Base-by-base conservation (phyloP, 768 basidiomycete genomes). In the Amanita exitialis region DNA sequence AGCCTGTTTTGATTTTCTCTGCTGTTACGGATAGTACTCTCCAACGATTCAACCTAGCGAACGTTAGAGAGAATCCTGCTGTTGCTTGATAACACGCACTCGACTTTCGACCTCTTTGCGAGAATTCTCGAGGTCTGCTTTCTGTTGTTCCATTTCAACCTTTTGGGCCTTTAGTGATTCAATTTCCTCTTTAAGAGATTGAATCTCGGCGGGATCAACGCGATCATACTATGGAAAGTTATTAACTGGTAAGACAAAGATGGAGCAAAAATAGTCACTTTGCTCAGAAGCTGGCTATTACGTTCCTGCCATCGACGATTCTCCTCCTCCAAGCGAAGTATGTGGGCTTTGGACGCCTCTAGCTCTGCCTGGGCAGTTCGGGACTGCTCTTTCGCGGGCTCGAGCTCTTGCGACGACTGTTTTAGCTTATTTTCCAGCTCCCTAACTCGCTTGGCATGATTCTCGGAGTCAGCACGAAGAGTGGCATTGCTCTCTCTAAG, bases 401-500 rank as follows among this genome's bases (percentile, higher is more conserved):
- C 80, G 20, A 92, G 73, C 59, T 93, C 79, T 18, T 68, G 56
- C 6, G 77, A 73, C 0, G 85, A 65, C 37, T 71, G 61, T 53
- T 77, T 75, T 7, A 91, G 69, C 62, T 82, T 80, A 39, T 60
- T 59, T 38, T 88, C 86, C 30, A 93, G 70, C 36, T 83, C 82
- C 36, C 76, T 73, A 20, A 82, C 74, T 38, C 81, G 82, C 63
- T 83, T 87, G 21, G 75, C 64, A 54, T 87, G 74, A n/a, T 69
- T 72, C 54, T 90, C 86, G 56, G 76, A 80, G 50, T 93, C 89
- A 28, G 83, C 72, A 52, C 90, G 81, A 0, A 94, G 73, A 1
- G 87, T 91, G 0, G 83, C 81, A 60, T 94, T 94, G 69, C 89
- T 91, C 65, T 94, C 90, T 34, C 90, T 79, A 2, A 93, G 68